These are phyloP conservation scores for Xylaria sp. DNA, from an alignment of 2,329 filamentous ascomycete species.

Conservation along the genomic window DNA sequence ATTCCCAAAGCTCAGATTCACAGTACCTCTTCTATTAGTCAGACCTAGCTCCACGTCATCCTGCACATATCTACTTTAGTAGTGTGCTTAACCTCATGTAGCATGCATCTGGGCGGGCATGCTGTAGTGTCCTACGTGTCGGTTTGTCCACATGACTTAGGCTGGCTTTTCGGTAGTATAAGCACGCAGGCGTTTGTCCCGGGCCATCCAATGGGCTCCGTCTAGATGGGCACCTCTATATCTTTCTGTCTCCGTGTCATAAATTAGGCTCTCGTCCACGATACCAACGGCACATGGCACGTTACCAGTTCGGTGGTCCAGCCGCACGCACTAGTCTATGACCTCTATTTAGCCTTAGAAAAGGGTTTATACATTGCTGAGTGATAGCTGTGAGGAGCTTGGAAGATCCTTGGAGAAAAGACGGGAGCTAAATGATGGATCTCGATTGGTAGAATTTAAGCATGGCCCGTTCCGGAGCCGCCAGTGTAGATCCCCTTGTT, in stretches of 20 bases:
- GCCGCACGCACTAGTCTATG: background rate
- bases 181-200: slow-evolving; percentile 13
- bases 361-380: background rate
- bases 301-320: slow-evolving; percentile 16
- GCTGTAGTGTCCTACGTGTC: slow-evolving; percentile 39
- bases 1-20: background rate
- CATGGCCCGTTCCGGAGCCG: slow-evolving; percentile 12
- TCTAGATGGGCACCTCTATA: background rate
- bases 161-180: slow-evolving; percentile 2
- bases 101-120: slow-evolving; percentile 32
- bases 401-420: slow-evolving; percentile 30
- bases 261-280: background rate
- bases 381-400: slow-evolving; percentile 6
- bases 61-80: slow-evolving; percentile 19
- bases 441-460: slow-evolving; percentile 5
- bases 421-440: slow-evolving; percentile 33
- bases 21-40: slow-evolving; percentile 14
- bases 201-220: background rate
- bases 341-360: background rate
- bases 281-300: slow-evolving; percentile 8
- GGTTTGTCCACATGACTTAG: slow-evolving; percentile 38
- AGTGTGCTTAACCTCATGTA: slow-evolving; percentile 22
- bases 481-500: slow-evolving; percentile 2
- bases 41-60: slow-evolving; percentile 32
- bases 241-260: background rate